Percentiles rank a stretch among this genome's conserved stretches.
Evolutionary conservation across 139 green algal species (phyloP).

Genomic region (Diplosphaera chodatii): DNA sequence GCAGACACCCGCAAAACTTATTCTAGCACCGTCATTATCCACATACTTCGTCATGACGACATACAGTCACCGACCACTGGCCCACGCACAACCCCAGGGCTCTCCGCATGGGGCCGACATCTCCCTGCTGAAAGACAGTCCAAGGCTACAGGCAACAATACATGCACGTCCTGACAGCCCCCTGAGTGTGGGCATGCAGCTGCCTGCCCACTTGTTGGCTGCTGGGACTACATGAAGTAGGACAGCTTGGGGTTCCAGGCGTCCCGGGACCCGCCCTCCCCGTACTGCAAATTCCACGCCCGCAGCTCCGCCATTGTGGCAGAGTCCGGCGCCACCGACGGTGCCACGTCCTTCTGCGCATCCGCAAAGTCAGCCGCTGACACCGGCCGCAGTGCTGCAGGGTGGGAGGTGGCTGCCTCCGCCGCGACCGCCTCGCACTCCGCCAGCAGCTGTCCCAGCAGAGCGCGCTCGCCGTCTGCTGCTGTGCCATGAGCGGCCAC

Average conservation of each 20-base stretch:
- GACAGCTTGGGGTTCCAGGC: constrained; percentile 7
- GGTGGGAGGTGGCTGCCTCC: neutral
- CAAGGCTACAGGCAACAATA: too few species aligned
- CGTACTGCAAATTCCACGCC: constrained; percentile 28
- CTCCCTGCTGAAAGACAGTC: too few species aligned
- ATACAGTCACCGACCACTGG: too few species aligned
- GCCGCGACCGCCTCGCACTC: constrained; percentile 3
- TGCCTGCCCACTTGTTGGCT: too few species aligned
- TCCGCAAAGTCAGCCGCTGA: constrained; percentile 26
- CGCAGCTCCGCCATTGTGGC: constrained; percentile 23
- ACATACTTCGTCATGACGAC: too few species aligned
- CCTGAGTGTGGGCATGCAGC: too few species aligned
- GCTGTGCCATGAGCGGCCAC: too few species aligned
- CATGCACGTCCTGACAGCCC: too few species aligned
- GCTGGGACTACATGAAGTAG: constrained; percentile 26
- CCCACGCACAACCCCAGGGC: too few species aligned
- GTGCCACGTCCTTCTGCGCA: constrained; percentile 19
- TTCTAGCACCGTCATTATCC: too few species aligned
- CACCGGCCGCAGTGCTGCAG: constrained; percentile 7
- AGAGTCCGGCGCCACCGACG: constrained; percentile 20
- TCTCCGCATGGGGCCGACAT: too few species aligned
- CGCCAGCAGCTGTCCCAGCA: constrained; percentile 5
- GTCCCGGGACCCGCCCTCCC: constrained; percentile 7
- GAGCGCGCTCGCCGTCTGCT: neutral
- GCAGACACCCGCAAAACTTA: too few species aligned